Evolutionary conservation across 2,329 filamentous ascomycete species (phyloP).

Genomic region (Chaetomiaceae sp.): DNA sequence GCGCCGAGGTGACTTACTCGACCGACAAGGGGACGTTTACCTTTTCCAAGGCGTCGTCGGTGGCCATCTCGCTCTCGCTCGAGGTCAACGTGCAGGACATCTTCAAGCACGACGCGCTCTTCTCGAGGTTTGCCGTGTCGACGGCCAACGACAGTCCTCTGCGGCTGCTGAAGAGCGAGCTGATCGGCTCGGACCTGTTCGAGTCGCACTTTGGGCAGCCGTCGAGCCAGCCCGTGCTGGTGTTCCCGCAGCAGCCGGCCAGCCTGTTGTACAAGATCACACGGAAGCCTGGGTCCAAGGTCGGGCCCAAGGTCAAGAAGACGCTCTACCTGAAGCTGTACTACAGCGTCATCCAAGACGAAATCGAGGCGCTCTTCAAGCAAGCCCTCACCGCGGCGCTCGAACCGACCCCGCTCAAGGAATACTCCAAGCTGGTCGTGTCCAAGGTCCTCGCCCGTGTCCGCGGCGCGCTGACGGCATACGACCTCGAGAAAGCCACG

Average conservation of each 20-base stretch:
- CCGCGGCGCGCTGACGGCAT: conserved; percentile 39
- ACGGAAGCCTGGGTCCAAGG: conserved; percentile 40
- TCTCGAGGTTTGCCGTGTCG: conserved; percentile 87
- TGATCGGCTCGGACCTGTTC: conserved; percentile 67
- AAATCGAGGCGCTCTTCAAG: conserved; percentile 54
- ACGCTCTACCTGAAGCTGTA: conserved; percentile 64
- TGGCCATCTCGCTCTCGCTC: conserved; percentile 72
- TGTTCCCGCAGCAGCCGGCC: conserved; percentile 78
- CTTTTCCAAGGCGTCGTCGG: conserved; percentile 56
- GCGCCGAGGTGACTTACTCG: conserved; percentile 70
- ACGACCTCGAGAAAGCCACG: conserved; percentile 53
- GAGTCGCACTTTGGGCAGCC: conserved; percentile 56
- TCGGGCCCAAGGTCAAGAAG: conserved; percentile 35
- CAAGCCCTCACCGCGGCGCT: conserved; percentile 40
- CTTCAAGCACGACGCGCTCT: conserved; percentile 77
- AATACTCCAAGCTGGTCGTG: conserved; percentile 45
- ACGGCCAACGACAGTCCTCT: conserved; percentile 72
- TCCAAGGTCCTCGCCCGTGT: conserved; percentile 42
- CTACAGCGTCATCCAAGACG: conserved; percentile 72
- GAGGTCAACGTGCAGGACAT: conserved; percentile 96
- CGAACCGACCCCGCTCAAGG: conserved; percentile 36
- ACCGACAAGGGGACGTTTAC: conserved; percentile 62
- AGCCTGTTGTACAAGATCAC: conserved; percentile 75
- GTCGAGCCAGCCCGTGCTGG: conserved; percentile 49
- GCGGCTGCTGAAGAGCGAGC: conserved; percentile 63